phyloP scores from a whole-genome alignment of 352 stramenopile genomes.

The Globisporangium takayamanum region DNA sequence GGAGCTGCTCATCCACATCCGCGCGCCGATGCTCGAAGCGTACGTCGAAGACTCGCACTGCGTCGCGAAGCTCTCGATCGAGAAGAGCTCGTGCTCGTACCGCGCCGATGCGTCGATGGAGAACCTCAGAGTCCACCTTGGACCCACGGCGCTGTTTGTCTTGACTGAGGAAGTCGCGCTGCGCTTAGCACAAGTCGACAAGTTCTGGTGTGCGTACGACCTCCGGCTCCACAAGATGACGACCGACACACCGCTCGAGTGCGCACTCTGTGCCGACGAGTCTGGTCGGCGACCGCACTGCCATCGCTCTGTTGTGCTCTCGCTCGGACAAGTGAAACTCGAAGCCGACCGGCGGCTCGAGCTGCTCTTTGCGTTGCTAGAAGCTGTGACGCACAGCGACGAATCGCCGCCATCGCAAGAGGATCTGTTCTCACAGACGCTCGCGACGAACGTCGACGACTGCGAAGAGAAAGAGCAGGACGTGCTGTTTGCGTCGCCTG shows the following conservation, averaged over 20 bases:
- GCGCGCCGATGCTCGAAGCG: constrained; percentile 72
- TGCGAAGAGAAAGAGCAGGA: constrained; percentile 15
- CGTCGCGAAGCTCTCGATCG: constrained; percentile 79
- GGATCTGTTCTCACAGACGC: constrained; percentile 23
- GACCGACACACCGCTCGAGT: constrained; percentile 33
- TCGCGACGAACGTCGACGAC: constrained; percentile 19
- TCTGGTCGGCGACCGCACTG: constrained; percentile 42
- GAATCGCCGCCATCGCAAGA: constrained; percentile 6
- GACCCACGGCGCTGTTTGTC: constrained; percentile 76
- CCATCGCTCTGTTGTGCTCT: constrained; percentile 58
- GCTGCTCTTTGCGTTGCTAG: constrained; percentile 74
- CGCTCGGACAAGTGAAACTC: constrained; percentile 79
- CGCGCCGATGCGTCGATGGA: constrained; percentile 54
- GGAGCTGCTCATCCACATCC: constrained; percentile 65
- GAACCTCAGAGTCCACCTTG: constrained; percentile 62
- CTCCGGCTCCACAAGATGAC: constrained; percentile 43
- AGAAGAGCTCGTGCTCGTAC: constrained; percentile 69
- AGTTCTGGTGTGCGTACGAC: constrained; percentile 75
- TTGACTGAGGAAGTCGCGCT: constrained; percentile 84
- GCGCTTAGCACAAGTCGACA: constrained; percentile 76
- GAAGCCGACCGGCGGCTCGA: constrained; percentile 78
- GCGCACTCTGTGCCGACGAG: constrained; percentile 61
- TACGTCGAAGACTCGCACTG: constrained; percentile 86
- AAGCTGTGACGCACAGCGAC: constrained; percentile 55
- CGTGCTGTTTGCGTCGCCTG: constrained; percentile 7